These are phyloP conservation scores for Blastocystis sp. DNA, from an alignment of 352 stramenopile species.

Conservation along the genomic window DNA sequence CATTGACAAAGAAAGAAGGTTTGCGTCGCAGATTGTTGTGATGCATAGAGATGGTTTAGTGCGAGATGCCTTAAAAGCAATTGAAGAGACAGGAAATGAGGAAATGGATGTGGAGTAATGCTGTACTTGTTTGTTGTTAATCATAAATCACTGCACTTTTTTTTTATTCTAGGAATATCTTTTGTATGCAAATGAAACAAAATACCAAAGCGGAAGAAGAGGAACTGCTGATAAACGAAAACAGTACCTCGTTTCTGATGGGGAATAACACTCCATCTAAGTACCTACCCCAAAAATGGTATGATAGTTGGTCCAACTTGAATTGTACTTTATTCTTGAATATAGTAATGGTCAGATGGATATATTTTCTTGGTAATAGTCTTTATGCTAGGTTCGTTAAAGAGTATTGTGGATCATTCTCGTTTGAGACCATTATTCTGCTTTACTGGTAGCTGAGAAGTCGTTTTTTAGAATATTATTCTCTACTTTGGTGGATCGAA, in stretches of 20 bases:
- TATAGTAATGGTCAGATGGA: neutral
- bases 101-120: conserved; percentile 46
- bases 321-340: neutral
- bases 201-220: neutral
- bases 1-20: conserved; percentile 24
- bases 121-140: neutral
- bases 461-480: neutral
- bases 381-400: neutral
- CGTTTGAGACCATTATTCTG: neutral
- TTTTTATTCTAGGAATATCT: neutral
- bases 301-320: conserved; percentile 13
- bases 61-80: neutral
- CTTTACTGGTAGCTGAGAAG: neutral
- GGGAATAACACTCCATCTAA: neutral
- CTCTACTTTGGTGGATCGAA: neutral
- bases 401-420: neutral
- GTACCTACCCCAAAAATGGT: neutral
- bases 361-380: neutral
- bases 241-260: neutral
- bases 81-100: neutral
- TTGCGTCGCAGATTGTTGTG: neutral
- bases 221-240: neutral
- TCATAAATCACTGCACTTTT: neutral
- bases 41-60: conserved; percentile 35
- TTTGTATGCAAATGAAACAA: neutral